Evolutionary conservation across 2,329 filamentous ascomycete genomes (phyloP), one percentile per base, ranked within the genome.

Genomic region (Colletotrichum higginsianum): DNA sequence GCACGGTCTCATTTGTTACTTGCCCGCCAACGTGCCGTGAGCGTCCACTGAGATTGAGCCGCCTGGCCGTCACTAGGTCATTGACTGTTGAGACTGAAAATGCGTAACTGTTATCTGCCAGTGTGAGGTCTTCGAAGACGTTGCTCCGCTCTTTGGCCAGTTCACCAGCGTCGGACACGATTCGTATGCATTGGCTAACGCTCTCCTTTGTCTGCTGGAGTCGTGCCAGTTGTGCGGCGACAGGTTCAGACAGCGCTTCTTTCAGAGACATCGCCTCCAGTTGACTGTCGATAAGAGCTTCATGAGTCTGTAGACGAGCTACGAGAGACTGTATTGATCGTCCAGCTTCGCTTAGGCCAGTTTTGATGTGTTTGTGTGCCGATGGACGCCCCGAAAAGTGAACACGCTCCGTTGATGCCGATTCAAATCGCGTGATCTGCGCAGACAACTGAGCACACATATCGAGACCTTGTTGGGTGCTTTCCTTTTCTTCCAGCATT

Each of bases 121-220:
- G 66, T 2, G 74, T 76, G n/a, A 76, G 73, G 26, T 77, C 76
- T 62, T 78, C 76, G 35, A 77, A 78, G 35, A 77, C 5, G 57
- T 78, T 78, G n/a, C 62, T 58, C 3, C 76, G 75, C 13, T 76
- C 74, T 3, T 64, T 63, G 8, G 62, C 58, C 46, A 76, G 60
- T 42, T 76, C 56, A n/a, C 71, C 58, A 7, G 75, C 75, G 55
- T 75, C 67, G 35, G 73, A 70, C 21, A 77, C 73, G 46, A 76
- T 68, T 9, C 64, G 61, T 23, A 78, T 77, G 58, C 73, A 76
- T 57, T 77, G 72, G 23, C 58, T 66, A 18, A 77, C 56, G 63
- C 75, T 76, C 47, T 75, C 73, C 58, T 74, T 76, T 9, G 75
- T 75, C 67, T 75, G 69, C 23, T 73, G 71, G 15, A 78, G 67